Base-by-base conservation (phyloP, 768 basidiomycete species). In the Gymnopilus junonius region DNA sequence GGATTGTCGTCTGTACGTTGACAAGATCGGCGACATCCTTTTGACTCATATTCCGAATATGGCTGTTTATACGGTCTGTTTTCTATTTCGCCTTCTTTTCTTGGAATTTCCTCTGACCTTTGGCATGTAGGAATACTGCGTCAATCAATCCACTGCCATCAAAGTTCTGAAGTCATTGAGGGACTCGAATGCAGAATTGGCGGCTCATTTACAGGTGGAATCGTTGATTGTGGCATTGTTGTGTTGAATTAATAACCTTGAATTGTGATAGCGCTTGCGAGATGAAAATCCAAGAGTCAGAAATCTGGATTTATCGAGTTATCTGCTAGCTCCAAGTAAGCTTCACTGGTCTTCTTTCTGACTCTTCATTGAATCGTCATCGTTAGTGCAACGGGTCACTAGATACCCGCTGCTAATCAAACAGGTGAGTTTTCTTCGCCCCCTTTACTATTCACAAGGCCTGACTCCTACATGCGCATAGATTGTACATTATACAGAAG, bases 301-400 rank as follows among this genome's bases (percentile, higher is more conserved):
- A 51, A 94, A 89, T 69, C 76, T 98, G 12, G 95, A 98, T 70
- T 74, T 98, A 23, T 93, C 95, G 1, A 95, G 94, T 68, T 97
- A 95, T 74, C 77, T 98, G 35, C 85, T 98, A 10, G 89, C 87
- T n/a, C 95, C 95, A 0, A 97, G 95, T 95, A 74, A 68, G 88
- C 79, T 63, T 23, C 21, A 25, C 15, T 12, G 17, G 53, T 20
- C 29, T 42, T 69, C 5, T 2, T 10, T 20, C 15, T 27, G 42
- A 40, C 31, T 15, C 42, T 35, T 32, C 55, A 42, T 53, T 67
- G 39, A 62, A 53, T 23, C 1, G 31, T 39, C 32, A 25, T 34
- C 42, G 10, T n/a, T 63, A 95, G 93, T 96, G 95, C 95, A 97
- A 87, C 89, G 97, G 8, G 89, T 98, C 59, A 97, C 97, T 0